Conservation (phyloP, 2,329 filamentous ascomycete species). For the Fusarium sp. region DNA sequence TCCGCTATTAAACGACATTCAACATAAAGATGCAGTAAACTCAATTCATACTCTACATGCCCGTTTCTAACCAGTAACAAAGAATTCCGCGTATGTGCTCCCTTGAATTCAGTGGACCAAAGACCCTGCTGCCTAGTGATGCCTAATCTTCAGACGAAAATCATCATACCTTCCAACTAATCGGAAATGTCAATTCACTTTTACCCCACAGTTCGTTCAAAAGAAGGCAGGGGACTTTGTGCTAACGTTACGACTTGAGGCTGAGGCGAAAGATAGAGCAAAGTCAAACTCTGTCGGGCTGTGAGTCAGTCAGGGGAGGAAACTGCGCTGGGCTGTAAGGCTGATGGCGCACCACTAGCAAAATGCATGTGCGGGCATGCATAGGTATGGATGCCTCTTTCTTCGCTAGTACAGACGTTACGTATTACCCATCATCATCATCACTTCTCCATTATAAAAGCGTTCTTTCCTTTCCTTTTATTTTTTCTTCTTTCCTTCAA, state of each 20-base stretch:
- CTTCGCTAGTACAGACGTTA: not conserved
- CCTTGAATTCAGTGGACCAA: not conserved
- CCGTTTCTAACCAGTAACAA: not conserved
- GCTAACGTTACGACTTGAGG: not conserved
- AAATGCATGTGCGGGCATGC: not conserved
- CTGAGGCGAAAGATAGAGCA: not conserved
- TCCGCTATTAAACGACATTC: not conserved
- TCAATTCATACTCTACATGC: not conserved
- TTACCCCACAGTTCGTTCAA: conserved; percentile 15
- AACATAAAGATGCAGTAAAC: not conserved
- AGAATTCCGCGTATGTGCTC: not conserved
- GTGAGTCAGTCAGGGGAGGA: conserved; percentile 23
- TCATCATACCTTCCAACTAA: conserved; percentile 9
- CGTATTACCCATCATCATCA: conserved; percentile 3
- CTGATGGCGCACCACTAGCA: conserved; percentile 8
- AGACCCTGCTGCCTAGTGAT: conserved; percentile 31
- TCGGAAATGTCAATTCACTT: not conserved
- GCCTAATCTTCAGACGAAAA: conserved; percentile 12
- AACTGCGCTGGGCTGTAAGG: conserved; percentile 11
- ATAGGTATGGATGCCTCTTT: conserved; percentile 21
- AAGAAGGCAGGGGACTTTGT: not conserved
- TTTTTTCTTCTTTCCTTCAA: not conserved
- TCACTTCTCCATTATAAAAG: conserved; percentile 21
- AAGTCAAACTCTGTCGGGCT: conserved; percentile 9
- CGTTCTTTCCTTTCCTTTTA: not conserved